Base-by-base conservation (phyloP, 2,329 filamentous ascomycete genomes). In the Fusarium torreyae region DNA sequence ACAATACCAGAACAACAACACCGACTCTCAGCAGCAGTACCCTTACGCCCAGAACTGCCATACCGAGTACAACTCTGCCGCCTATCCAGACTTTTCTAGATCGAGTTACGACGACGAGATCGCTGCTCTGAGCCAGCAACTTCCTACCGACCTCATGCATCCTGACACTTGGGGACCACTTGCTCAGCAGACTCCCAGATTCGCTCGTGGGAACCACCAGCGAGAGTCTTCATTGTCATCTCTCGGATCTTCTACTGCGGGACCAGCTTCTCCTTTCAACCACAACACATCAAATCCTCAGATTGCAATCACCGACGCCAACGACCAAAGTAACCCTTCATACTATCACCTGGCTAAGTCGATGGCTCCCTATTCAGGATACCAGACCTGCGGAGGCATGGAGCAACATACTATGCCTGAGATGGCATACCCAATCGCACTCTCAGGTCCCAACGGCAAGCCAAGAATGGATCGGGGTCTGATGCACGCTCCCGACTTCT, bases 201-300 rank as follows among this genome's bases (percentile, higher is more conserved):
- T 78, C 39, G 77, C 77, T 57, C 80, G 82, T 17, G 75, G 82
- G 38, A 73, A 81, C 26, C 88, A 90, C 72, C 83, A 90, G 45
- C 85, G 88, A 69, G 87, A 90, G 68, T 87, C 88, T 3, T 90
- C 88, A 8, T 79, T 88, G 38, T 90, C 88, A 0, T 90, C 88
- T 0, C 72, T 89, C 40, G 87, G 86, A 13, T 90, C 88, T 24
- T 90, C 88, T 3, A 67, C 63, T 1, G 83, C 86, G 36, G 87
- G 86, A n/a, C 88, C 88, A 18, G 81, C 84, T 0, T 90, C 88
- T 18, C 88, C 88, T 5, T 90, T 83, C 75, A 84, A 83, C 39
- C 80, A 84, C 59, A 87, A 82, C 72, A 85, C 82, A 3, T 83
- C 86, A 38, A 87, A 89, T 64, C 88, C 88, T 4, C 86, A 88